These are phyloP conservation scores for Paecilomyces sp. DNA, from an alignment of 2,329 filamentous ascomycete genomes.

Conservation along the genomic window DNA sequence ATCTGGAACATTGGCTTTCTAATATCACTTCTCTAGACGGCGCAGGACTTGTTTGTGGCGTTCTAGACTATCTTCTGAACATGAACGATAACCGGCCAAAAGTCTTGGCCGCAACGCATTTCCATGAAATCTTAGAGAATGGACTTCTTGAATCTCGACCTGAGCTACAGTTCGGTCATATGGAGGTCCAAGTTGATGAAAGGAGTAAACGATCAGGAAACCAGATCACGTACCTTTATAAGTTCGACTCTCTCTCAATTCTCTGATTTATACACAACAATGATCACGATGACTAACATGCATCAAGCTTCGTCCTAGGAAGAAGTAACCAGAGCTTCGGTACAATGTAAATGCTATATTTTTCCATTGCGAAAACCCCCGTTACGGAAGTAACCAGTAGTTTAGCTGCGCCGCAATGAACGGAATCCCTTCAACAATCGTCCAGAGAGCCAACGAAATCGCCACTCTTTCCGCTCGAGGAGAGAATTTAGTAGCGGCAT, in stretches of 20 bases:
- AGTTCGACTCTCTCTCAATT: slow-evolving; percentile 24
- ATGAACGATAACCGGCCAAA: slow-evolving; percentile 47
- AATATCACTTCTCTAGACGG: slow-evolving; percentile 43
- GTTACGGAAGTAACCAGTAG: neutral
- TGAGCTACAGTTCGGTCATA: slow-evolving; percentile 48
- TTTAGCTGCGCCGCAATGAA: slow-evolving; percentile 73
- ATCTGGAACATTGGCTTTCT: neutral
- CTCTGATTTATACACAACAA: neutral
- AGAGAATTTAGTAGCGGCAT: slow-evolving; percentile 68
- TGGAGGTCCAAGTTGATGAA: slow-evolving; percentile 47
- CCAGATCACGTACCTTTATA: slow-evolving; percentile 63
- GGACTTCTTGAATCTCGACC: slow-evolving; percentile 43
- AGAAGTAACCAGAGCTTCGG: slow-evolving; percentile 77
- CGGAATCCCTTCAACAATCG: slow-evolving; percentile 64
- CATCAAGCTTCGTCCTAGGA: slow-evolving; percentile 48
- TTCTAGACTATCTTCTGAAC: slow-evolving; percentile 51
- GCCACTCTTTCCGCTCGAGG: slow-evolving; percentile 61
- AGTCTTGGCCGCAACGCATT: slow-evolving; percentile 57
- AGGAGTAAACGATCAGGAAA: slow-evolving; percentile 39
- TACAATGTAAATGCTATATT: slow-evolving; percentile 43
- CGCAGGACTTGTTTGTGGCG: slow-evolving; percentile 56
- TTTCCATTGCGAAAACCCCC: neutral
- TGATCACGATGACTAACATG: neutral
- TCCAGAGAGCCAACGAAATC: slow-evolving; percentile 69
- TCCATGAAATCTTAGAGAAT: slow-evolving; percentile 51